Percentiles rank a stretch among this genome's conserved stretches.
These are phyloP conservation scores for Piper betle DNA, from an alignment of 164 flowering plant species.

Conservation along the genomic window DNA sequence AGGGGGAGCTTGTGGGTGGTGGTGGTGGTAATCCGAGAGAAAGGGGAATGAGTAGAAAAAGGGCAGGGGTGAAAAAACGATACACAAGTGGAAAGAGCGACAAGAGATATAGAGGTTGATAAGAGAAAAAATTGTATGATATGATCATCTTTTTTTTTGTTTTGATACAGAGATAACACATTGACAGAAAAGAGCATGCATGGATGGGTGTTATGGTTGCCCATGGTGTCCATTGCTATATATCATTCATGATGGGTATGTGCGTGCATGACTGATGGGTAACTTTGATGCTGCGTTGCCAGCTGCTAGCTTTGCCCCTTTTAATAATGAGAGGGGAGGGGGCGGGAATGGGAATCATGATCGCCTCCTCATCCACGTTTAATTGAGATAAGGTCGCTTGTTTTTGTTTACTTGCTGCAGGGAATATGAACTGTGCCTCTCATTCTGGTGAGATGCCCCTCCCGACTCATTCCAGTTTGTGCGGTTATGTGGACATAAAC, in stretches of 20 bases:
- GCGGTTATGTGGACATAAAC: too few species aligned
- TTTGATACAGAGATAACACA: too few species aligned
- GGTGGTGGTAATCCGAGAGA: too few species aligned
- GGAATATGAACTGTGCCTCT: too few species aligned
- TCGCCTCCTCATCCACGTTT: too few species aligned
- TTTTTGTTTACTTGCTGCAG: too few species aligned
- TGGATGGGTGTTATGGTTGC: neutral
- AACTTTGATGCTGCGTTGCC: constrained; percentile 41
- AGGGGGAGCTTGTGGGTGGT: constrained; percentile 1
- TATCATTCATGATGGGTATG: neutral
- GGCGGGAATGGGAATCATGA: neutral
- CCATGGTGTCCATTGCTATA: neutral
- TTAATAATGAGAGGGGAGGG: constrained; percentile 26
- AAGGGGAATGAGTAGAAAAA: too few species aligned
- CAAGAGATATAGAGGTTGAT: constrained; percentile 23
- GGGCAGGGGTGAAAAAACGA: constrained; percentile 4
- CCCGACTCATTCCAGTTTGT: too few species aligned
- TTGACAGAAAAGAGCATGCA: too few species aligned
- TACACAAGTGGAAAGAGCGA: constrained; percentile 16
- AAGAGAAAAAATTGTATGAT: neutral
- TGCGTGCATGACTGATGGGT: neutral
- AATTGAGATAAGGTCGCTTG: too few species aligned
- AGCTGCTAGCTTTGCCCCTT: constrained; percentile 41
- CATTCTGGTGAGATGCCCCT: too few species aligned
- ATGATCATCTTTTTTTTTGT: too few species aligned